phyloP scores from a whole-genome alignment of 805 yeast genomes.

The Schizosaccharomyces osmophilus region DNA sequence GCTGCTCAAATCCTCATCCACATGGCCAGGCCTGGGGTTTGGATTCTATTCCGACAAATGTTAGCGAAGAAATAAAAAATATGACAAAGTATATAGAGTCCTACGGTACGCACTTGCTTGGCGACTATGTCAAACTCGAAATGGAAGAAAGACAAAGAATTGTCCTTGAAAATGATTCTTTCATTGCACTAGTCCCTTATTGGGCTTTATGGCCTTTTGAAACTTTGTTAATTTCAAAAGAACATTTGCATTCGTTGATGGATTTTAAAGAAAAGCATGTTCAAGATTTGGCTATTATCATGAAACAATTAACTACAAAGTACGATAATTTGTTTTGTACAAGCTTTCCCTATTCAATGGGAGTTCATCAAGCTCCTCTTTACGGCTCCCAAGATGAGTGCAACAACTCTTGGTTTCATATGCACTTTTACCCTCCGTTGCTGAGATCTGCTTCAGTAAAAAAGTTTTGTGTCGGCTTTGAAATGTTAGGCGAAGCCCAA shows the following conservation, averaged over 20 bases:
- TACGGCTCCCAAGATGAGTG: conserved; percentile 10
- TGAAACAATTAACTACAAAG: conserved; percentile 30
- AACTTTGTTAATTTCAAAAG: conserved; percentile 35
- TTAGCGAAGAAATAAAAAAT: conserved; percentile 28
- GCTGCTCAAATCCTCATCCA: conserved; percentile 62
- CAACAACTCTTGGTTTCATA: conserved; percentile 28
- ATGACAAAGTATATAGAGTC: conserved; percentile 23
- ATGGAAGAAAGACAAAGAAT: conserved; percentile 22
- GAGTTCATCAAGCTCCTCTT: conserved; percentile 52
- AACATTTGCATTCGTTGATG: conserved; percentile 25
- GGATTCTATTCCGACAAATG: conserved; percentile 36
- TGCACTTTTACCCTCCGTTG: conserved; percentile 61
- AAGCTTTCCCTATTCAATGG: conserved; percentile 61
- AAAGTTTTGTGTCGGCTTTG: conserved; percentile 50
- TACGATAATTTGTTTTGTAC: conserved; percentile 50
- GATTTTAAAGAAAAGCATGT: conserved; percentile 25
- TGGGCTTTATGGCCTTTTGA: conserved; percentile 77
- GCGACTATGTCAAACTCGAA: conserved; percentile 30
- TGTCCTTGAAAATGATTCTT: conserved; percentile 35
- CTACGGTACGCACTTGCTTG: conserved; percentile 27
- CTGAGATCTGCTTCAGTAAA: conserved; percentile 50
- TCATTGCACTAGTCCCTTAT: conserved; percentile 47
- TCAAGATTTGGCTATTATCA: conserved; percentile 29
- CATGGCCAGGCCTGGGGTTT: conserved; percentile 54
- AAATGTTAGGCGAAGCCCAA: conserved; percentile 36